These are phyloP conservation scores for Elaeagnus macrophylla DNA, from an alignment of 306 rosid genomes.

Conservation along the genomic window DNA sequence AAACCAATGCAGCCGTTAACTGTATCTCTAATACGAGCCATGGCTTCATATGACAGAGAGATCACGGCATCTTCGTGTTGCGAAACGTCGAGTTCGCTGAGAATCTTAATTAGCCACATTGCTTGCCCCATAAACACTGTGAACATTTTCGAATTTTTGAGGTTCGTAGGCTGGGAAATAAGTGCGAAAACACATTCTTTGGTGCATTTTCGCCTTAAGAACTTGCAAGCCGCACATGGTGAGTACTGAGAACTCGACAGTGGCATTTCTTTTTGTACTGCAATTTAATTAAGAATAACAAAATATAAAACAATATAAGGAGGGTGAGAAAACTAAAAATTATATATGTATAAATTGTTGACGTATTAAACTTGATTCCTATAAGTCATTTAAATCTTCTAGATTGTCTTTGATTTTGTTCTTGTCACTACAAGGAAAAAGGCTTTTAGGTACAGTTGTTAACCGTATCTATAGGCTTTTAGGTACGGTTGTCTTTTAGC, in stretches of 20 bases:
- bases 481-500: too few species aligned
- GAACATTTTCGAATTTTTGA: not conserved
- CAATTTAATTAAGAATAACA: too few species aligned
- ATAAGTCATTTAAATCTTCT: too few species aligned
- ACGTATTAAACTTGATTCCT: too few species aligned
- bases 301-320: too few species aligned
- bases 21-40: constrained; percentile 30
- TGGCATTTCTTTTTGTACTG: too few species aligned
- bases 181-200: constrained; percentile 9
- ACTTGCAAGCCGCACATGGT: constrained; percentile 15
- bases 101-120: constrained; percentile 2
- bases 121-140: not conserved
- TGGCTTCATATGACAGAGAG: constrained; percentile 32
- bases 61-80: not conserved
- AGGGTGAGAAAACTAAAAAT: too few species aligned
- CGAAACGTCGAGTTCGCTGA: not conserved
- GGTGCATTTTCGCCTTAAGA: constrained; percentile 3
- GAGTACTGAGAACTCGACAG: not conserved
- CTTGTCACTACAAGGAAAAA: too few species aligned
- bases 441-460: too few species aligned
- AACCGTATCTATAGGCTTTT: too few species aligned
- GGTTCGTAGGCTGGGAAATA: constrained; percentile 6
- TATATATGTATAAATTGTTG: too few species aligned
- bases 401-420: too few species aligned
- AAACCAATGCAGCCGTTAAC: constrained; percentile 31